Evolutionary conservation across 192 early-diverging fungal species (phyloP).

Genomic region (Spizellomyces sp.): DNA sequence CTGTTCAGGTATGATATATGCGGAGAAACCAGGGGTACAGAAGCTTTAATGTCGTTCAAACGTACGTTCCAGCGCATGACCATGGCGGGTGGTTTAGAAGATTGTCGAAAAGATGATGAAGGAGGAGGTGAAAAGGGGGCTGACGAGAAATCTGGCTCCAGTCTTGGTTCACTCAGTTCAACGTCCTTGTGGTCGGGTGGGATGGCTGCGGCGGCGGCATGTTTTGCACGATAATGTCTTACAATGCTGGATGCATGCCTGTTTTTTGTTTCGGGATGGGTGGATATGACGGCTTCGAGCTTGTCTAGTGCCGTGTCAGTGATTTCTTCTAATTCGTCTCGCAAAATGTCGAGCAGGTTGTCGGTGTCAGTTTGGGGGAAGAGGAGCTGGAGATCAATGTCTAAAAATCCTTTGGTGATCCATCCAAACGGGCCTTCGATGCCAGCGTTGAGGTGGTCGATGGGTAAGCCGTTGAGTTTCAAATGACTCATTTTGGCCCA

Average conservation of each 20-base stretch:
- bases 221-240: constrained; percentile 12
- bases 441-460: constrained; percentile 87
- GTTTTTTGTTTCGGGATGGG: constrained; percentile 29
- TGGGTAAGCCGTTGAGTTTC: constrained; percentile 85
- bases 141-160: no score
- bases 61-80: constrained; percentile 81
- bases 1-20: constrained; percentile 77
- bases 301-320: constrained; percentile 45
- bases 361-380: constrained; percentile 47
- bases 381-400: constrained; percentile 67
- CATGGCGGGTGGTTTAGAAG: constrained; percentile 28
- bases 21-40: constrained; percentile 73
- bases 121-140: not conserved
- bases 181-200: not conserved
- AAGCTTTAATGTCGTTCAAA: constrained; percentile 89
- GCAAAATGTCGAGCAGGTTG: constrained; percentile 48
- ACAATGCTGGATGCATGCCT: constrained; percentile 13
- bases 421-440: constrained; percentile 88
- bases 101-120: not conserved
- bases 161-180: no score
- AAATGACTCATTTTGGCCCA: constrained; percentile 67
- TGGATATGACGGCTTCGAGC: constrained; percentile 42
- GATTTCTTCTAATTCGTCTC: constrained; percentile 45
- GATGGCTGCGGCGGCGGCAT: not conserved
- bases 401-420: constrained; percentile 89